phyloP scores from a whole-genome alignment of 768 basidiomycete species.

The Sistotremastrum niveocremeum region DNA sequence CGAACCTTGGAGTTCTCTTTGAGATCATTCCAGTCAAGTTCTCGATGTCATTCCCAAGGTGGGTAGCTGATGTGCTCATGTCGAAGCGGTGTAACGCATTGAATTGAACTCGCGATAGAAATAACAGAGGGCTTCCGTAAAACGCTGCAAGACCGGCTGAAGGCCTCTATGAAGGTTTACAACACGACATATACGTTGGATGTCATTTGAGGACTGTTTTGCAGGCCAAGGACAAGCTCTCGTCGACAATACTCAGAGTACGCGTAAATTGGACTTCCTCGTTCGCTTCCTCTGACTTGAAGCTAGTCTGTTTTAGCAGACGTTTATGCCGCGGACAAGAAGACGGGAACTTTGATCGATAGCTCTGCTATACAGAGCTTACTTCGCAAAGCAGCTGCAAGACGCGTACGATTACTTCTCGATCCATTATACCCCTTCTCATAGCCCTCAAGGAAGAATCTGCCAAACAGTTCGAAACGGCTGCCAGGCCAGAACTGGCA shows the following conservation, averaged over 20 bases:
- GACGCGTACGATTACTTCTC: conserved; percentile 36
- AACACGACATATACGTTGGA: too few species aligned
- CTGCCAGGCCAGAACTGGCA: conserved; percentile 51
- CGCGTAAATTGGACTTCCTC: conserved; percentile 13
- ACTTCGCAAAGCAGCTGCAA: conserved; percentile 41
- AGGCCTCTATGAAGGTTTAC: conserved; percentile 45
- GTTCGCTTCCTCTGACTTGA: not conserved
- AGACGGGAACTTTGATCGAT: conserved; percentile 23
- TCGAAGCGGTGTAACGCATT: too few species aligned
- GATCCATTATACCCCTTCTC: not conserved
- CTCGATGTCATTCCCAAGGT: too few species aligned
- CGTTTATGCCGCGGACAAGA: conserved; percentile 53
- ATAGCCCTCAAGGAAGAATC: conserved; percentile 37
- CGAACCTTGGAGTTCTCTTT: too few species aligned
- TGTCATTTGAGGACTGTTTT: not conserved
- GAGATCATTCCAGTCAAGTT: too few species aligned
- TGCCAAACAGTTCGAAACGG: conserved; percentile 38
- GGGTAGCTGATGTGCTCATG: too few species aligned
- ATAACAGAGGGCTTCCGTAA: too few species aligned
- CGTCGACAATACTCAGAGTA: conserved; percentile 47
- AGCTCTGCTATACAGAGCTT: conserved; percentile 33
- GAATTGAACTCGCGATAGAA: too few species aligned
- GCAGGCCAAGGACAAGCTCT: conserved; percentile 42
- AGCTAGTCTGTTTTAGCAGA: conserved; percentile 54
- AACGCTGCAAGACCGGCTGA: conserved; percentile 11